A percentile compares a stretch with the other conserved stretches of the same genome.
These are phyloP conservation scores for Coemansia sp. DNA, from an alignment of 192 early-diverging fungal genomes.

Conservation along the genomic window DNA sequence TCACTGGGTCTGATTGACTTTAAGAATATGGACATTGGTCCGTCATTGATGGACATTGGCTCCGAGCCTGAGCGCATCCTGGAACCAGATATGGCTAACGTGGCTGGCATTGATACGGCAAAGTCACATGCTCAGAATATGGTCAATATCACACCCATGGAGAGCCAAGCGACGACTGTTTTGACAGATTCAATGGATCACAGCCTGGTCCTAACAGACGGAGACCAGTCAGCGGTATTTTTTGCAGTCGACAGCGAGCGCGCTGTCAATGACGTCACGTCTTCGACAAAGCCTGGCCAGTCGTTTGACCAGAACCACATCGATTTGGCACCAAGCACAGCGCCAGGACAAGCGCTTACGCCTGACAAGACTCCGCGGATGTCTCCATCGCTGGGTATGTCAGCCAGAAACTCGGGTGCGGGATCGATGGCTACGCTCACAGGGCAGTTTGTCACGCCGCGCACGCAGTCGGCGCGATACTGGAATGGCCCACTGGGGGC, in stretches of 20 bases:
- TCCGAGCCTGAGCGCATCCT: constrained; percentile 4
- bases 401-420: constrained; percentile 6
- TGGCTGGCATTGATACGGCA: neutral
- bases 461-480: constrained; percentile 50
- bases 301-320: neutral
- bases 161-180: constrained; percentile 36
- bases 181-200: constrained; percentile 1
- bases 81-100: neutral
- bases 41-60: constrained; percentile 26
- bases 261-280: neutral
- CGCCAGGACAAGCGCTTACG: constrained; percentile 9
- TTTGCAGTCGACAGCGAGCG: neutral
- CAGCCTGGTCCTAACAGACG: neutral
- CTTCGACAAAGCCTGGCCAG: neutral
- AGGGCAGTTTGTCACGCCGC: constrained; percentile 29
- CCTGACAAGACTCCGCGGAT: constrained; percentile 29
- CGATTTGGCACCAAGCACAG: neutral
- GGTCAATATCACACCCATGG: neutral
- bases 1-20: constrained; percentile 55
- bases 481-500: constrained; percentile 49
- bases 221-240: neutral
- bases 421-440: constrained; percentile 1
- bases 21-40: constrained; percentile 40
- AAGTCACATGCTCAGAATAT: neutral
- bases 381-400: constrained; percentile 20